Base-by-base conservation (phyloP, 805 yeast genomes). In the Starmerella asiatica region DNA sequence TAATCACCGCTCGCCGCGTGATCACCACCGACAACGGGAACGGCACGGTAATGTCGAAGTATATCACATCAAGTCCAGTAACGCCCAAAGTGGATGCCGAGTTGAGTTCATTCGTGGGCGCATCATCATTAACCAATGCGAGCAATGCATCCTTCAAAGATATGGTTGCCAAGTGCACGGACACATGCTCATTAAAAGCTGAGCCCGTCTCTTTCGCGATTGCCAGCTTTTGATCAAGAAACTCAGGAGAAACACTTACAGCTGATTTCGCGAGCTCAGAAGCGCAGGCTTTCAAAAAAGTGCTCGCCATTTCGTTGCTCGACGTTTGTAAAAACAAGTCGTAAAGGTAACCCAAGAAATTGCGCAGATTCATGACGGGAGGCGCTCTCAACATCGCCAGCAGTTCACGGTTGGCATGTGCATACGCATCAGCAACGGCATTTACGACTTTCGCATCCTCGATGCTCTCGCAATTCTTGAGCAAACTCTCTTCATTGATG, bases 21-120 rank as follows among this genome's bases (percentile, higher is more conserved):
- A 84, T 61, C 1, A 91, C 65, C 20, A 88, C 64, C 52, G 84
- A 84, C 36, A 84, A 59, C 0, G 99, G 99, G 55, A 83, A 91
- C 3, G 96, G 95, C 18, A 86, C 55, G 28, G 46, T 46, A 42
- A 62, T 58, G 32, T 63, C 64, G 19, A 65, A 51, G 44, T 61
- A 62, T 26, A 64, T 35, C 0, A 61, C 62, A 38, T 57, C 57
- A 7, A 51, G 38, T 3, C 62, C 65, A 7, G 15, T 6, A 12
- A 15, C 33, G 4, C 21, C 9, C n/a, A 31, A 18, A 6, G 4
- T 5, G 2, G 12, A 7, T 2, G 24, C 11, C 28, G 21, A 21
- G 30, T 42, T 18, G 3, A 20, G 16, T 19, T 14, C 15, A n/a
- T 20, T 14, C 5, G 27, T 16, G 12, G 18, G 21, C 21, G 27